Evolutionary conservation across 768 basidiomycete species (phyloP), one percentile per base, ranked within the genome.

Genomic region (Auricularia sp.): DNA sequence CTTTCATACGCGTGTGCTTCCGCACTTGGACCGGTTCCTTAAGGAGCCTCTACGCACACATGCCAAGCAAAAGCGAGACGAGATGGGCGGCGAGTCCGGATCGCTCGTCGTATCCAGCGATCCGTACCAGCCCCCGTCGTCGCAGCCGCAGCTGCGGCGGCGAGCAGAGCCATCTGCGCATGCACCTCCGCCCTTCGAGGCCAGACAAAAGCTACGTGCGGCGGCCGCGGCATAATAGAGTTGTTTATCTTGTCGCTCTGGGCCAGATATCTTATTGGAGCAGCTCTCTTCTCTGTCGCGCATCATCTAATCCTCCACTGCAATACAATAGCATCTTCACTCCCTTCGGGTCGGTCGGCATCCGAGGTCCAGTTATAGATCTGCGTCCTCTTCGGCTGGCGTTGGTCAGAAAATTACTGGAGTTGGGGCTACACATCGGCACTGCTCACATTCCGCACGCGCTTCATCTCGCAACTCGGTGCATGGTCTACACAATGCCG

Each of bases 81-180:
- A 77, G 39, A 81, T 86, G 76, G 85, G 85, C 21, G 85, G 85
- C 11, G 61, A 70, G 13, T 67, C 78, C 2, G 79, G 78, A 35
- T 69, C 63, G 8, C 70, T 81, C 64, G 54, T 78, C 47, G 6
- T 21, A 8, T 51, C 18, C 10, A 6, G 47, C 47, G 21, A 51
- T 8, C 11, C 47, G 16, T 18, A 51, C 47, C 47, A 51, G 21
- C 8, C 47, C 14, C 29, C 29, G 29, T 29, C 29, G 29, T 29
- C 29, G 29, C 47, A 16, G 21, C 47, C 47, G 47, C 47, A 18
- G 21, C 10, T 16, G 21, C 47, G 47, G 18, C 47, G 47, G 47
- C 14, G 47, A 6, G 47, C 6, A 18, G 21, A 51, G 47, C 47
- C 21, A 21, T 5, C 21, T 18, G 3, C 47, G 18, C 47, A 51